Percentiles rank a stretch among this genome's conserved stretches.
Conservation (phyloP, 768 basidiomycete genomes). For the Macrolepiota fuliginosa region DNA sequence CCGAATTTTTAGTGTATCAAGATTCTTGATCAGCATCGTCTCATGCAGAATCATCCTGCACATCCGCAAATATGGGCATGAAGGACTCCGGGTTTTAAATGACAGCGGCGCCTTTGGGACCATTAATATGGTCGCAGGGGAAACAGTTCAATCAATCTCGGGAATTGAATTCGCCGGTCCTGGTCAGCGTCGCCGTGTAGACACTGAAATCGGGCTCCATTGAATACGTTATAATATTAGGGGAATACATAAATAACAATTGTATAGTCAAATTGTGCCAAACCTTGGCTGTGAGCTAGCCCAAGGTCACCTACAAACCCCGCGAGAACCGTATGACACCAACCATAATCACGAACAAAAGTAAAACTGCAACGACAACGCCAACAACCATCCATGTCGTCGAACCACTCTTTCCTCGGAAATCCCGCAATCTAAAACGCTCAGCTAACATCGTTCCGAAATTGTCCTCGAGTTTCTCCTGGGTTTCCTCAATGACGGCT, state of each 20-base stretch:
- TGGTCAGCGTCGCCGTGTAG: background rate
- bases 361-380: slow-evolving; percentile 60
- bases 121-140: background rate
- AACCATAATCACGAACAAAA: slow-evolving; percentile 73
- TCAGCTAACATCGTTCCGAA: slow-evolving; percentile 66
- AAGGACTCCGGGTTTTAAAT: background rate
- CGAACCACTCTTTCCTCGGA: slow-evolving; percentile 59
- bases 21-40: background rate
- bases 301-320: no score
- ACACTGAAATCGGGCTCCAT: background rate
- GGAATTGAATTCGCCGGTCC: background rate
- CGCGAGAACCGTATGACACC: slow-evolving; percentile 51
- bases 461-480: slow-evolving; percentile 74
- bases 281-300: background rate
- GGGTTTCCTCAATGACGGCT: slow-evolving; percentile 60
- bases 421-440: slow-evolving; percentile 56
- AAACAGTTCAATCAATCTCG: background rate
- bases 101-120: background rate
- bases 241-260: background rate
- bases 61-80: slow-evolving; percentile 5
- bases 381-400: slow-evolving; percentile 74
- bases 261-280: background rate
- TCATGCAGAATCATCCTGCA: slow-evolving; percentile 3
- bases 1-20: background rate
- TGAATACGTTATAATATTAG: background rate